Percentiles rank a stretch among this genome's conserved stretches.
These are phyloP conservation scores for Aspergillus ostianus DNA, from an alignment of 495 filamentous ascomycete species.

Conservation along the genomic window DNA sequence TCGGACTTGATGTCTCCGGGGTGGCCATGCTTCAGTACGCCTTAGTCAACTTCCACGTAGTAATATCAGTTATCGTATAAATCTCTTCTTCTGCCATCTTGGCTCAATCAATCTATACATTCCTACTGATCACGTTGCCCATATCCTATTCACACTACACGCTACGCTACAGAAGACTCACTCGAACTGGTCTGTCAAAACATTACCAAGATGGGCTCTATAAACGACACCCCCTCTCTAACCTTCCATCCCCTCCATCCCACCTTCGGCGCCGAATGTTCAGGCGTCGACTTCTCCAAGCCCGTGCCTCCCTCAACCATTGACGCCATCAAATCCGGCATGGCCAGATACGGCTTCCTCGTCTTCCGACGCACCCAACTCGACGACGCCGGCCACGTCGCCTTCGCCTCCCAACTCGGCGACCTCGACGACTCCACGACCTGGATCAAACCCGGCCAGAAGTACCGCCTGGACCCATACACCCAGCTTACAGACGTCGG, in stretches of 20 bases:
- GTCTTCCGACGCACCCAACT: slow-evolving; percentile 55
- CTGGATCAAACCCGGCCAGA: slow-evolving; percentile 45
- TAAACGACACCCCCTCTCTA: not conserved
- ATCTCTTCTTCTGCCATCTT: not conserved
- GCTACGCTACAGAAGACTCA: not conserved
- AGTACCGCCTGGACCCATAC: slow-evolving; percentile 42
- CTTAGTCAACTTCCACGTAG: not conserved
- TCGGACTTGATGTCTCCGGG: not conserved
- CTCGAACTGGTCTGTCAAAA: not conserved
- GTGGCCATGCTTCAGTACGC: not conserved
- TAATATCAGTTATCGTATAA: not conserved
- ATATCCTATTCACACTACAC: too few relatives aligned
- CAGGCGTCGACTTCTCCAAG: slow-evolving; percentile 48
- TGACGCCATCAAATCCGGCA: slow-evolving; percentile 15
- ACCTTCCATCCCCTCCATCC: slow-evolving; percentile 35
- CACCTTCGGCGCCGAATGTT: slow-evolving; percentile 53
- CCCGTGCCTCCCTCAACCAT: slow-evolving; percentile 39
- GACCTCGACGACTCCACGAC: slow-evolving; percentile 59
- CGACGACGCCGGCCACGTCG: slow-evolving; percentile 51
- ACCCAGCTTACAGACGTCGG: slow-evolving; percentile 58
- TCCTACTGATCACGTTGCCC: too few relatives aligned
- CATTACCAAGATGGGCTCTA: not conserved
- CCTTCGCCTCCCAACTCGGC: slow-evolving; percentile 53
- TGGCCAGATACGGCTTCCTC: slow-evolving; percentile 52
- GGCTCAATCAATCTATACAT: not conserved